Percentiles rank a stretch among this genome's conserved stretches.
Evolutionary conservation across 2,329 filamentous ascomycete species (phyloP).

Genomic region (Simplicillium sp.): DNA sequence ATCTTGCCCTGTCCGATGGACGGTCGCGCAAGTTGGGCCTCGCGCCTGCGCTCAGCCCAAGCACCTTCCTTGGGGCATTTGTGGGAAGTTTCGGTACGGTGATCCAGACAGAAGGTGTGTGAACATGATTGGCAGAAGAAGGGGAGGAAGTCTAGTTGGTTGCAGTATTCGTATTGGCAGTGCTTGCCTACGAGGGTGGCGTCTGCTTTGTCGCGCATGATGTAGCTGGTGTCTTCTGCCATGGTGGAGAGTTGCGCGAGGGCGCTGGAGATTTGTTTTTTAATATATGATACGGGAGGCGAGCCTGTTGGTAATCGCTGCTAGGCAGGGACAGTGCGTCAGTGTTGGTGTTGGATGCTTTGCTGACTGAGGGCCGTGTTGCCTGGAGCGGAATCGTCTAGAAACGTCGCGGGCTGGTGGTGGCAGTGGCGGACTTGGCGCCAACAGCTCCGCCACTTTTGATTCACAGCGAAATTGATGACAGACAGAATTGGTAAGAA

Average conservation of each 20-base stretch:
- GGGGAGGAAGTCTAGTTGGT: slow-evolving; percentile 91
- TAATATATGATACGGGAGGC: too few species aligned
- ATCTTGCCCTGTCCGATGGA: slow-evolving; percentile 44
- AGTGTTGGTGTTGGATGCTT: neutral
- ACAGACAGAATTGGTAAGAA: too few species aligned
- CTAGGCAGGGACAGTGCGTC: neutral
- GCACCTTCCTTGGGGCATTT: slow-evolving; percentile 51
- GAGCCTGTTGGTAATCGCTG: neutral
- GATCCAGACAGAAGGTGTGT: slow-evolving; percentile 83
- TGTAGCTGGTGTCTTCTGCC: slow-evolving; percentile 45
- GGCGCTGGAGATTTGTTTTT: neutral
- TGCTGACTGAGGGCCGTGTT: neutral
- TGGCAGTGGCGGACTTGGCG: slow-evolving; percentile 2
- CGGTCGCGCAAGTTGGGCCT: slow-evolving; percentile 41
- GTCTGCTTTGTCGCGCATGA: slow-evolving; percentile 65
- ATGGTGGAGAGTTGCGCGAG: neutral
- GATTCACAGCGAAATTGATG: neutral
- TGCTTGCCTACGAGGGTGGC: slow-evolving; percentile 80
- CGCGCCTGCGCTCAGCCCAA: slow-evolving; percentile 49
- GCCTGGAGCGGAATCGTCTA: slow-evolving; percentile 5
- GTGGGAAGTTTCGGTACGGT: slow-evolving; percentile 79
- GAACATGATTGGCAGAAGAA: slow-evolving; percentile 87
- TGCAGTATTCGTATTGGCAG: slow-evolving; percentile 86
- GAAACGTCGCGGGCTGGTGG: slow-evolving; percentile 3
- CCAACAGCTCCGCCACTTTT: slow-evolving; percentile 2